A percentile compares a stretch with the other conserved stretches of the same genome.
phyloP scores from a whole-genome alignment of 805 yeast species.

The Candida pseudofarinosa region DNA sequence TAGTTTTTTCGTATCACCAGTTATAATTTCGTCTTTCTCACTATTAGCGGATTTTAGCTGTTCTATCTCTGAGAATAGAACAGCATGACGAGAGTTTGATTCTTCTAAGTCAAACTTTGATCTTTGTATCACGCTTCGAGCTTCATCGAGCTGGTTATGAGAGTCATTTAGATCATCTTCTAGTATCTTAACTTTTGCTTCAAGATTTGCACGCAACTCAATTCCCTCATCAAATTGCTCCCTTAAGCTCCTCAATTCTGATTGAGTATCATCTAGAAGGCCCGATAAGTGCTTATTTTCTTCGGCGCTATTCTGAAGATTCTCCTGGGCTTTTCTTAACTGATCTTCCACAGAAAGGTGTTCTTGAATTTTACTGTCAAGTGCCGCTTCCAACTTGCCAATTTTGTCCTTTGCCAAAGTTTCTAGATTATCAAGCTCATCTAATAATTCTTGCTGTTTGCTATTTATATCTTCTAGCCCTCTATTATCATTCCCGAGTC shows the following conservation, averaged over 20 bases:
- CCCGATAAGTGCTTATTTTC: constrained; percentile 7
- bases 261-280: constrained; percentile 7
- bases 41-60: constrained; percentile 8
- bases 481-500: constrained; percentile 5
- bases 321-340: constrained; percentile 9
- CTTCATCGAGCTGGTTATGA: constrained; percentile 3
- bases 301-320: neutral
- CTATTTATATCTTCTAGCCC: constrained; percentile 16
- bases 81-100: constrained; percentile 19
- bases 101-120: constrained; percentile 8
- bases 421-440: constrained; percentile 20
- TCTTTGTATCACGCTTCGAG: constrained; percentile 7
- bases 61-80: constrained; percentile 28
- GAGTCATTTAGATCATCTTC: neutral
- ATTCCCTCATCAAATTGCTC: constrained; percentile 1
- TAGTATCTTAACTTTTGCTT: constrained; percentile 1
- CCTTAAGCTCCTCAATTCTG: constrained; percentile 12
- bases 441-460: constrained; percentile 18
- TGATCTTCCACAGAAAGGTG: neutral
- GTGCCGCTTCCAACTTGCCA: constrained; percentile 13
- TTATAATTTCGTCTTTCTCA: constrained; percentile 29
- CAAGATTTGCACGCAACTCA: neutral
- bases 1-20: constrained; percentile 27
- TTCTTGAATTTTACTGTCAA: constrained; percentile 1
- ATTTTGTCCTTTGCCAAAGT: constrained; percentile 20